Conservation (phyloP, 306 rosid species). For the Arachis stenosperma region DNA sequence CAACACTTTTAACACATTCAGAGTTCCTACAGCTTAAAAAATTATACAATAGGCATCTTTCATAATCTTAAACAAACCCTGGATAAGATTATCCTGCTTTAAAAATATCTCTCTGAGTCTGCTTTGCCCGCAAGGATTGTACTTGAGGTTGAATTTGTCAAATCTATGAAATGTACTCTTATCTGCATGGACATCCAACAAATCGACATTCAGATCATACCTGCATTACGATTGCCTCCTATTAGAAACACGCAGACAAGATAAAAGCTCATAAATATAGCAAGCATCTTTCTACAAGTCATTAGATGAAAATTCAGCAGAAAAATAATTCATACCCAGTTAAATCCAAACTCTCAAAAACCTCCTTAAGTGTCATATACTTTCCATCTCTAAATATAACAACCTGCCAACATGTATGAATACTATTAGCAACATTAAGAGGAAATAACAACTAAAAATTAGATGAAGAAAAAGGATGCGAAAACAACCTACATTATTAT, state of each 20-base stretch:
- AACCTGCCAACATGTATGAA: conserved; percentile 60
- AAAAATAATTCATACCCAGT: conserved; percentile 59
- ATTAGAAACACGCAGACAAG: conserved; percentile 35
- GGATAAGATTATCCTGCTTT: conserved; percentile 95
- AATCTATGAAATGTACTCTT: conserved; percentile 93
- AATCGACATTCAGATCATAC: conserved; percentile 85
- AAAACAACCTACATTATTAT: neutral
- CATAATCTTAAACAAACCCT: conserved; percentile 58
- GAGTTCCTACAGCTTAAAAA: conserved; percentile 21
- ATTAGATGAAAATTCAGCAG: conserved; percentile 5
- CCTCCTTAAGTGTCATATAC: conserved; percentile 86
- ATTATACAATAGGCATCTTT: conserved; percentile 27
- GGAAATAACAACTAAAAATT: conserved; percentile 38
- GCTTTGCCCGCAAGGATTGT: conserved; percentile 97
- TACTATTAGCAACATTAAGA: conserved; percentile 25
- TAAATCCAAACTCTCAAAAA: conserved; percentile 92
- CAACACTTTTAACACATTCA: conserved; percentile 26
- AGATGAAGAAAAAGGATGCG: conserved; percentile 10
- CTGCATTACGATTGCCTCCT: conserved; percentile 39
- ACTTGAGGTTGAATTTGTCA: conserved; percentile 93
- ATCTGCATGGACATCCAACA: conserved; percentile 93
- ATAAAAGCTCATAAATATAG: conserved; percentile 10
- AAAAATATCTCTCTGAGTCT: conserved; percentile 92
- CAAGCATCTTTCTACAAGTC: neutral
- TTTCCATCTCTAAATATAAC: conserved; percentile 95